Evolutionary conservation across 2,329 filamentous ascomycete species (phyloP).

Genomic region (Fusarium xylarioides): DNA sequence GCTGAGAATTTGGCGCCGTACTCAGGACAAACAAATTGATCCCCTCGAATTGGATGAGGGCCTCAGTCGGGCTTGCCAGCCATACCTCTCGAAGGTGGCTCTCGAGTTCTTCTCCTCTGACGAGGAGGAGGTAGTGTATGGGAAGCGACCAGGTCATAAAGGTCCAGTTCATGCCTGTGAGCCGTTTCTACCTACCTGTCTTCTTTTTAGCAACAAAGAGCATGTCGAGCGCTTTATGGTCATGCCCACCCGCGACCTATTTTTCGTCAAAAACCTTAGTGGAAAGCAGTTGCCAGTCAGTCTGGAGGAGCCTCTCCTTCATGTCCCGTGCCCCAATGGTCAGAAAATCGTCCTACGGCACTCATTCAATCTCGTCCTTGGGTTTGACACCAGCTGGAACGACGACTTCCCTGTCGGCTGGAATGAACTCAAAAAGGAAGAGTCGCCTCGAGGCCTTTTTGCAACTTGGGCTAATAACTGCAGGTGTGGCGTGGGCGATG

Average conservation of each 20-base stretch:
- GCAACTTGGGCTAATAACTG: background rate
- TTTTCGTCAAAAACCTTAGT: background rate
- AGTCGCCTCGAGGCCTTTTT: background rate
- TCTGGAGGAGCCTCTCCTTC: accelerated
- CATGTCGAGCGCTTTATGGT: background rate
- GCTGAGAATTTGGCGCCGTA: accelerated
- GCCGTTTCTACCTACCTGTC: background rate
- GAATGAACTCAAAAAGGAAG: accelerated
- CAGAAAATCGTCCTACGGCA: accelerated
- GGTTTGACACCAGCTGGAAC: background rate
- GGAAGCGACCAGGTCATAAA: too few species aligned
- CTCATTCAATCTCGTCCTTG: background rate
- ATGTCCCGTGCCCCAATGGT: accelerated
- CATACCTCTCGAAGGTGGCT: too few species aligned
- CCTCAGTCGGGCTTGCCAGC: background rate
- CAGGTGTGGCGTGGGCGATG: accelerated
- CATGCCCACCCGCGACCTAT: background rate
- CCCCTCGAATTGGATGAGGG: background rate
- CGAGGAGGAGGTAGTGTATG: too few species aligned
- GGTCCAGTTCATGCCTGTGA: too few species aligned
- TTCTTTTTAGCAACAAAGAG: accelerated
- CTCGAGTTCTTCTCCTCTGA: too few species aligned
- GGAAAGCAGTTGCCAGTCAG: accelerated
- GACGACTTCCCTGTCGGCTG: accelerated
- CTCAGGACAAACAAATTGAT: accelerated